phyloP scores from a whole-genome alignment of 2,329 filamentous ascomycete genomes.

The Macrophomina tecta region DNA sequence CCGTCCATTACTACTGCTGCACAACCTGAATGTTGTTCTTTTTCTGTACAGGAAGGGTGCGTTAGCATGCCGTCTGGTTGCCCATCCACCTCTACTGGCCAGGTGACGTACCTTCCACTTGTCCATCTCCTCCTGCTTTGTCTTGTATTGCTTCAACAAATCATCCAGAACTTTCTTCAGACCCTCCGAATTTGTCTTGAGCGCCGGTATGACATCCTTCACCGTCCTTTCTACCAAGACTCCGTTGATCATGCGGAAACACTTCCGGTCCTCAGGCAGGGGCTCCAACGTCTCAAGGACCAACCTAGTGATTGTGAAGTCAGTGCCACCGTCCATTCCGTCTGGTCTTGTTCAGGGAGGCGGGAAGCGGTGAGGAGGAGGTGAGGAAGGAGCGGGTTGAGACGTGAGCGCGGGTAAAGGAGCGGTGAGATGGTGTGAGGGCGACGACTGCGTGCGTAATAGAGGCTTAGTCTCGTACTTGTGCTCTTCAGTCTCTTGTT shows the following conservation, averaged over 20 bases:
- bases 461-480: slow-evolving; percentile 68
- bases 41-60: slow-evolving; percentile 61
- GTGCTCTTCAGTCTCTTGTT: slow-evolving; percentile 97
- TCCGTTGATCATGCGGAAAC: slow-evolving; percentile 98
- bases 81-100: background rate
- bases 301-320: slow-evolving; percentile 65
- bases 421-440: slow-evolving; percentile 36
- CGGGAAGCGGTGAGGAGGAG: slow-evolving; percentile 34
- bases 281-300: slow-evolving; percentile 91
- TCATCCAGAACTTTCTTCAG: slow-evolving; percentile 94
- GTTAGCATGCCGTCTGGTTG: slow-evolving; percentile 25
- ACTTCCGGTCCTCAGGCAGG: slow-evolving; percentile 85
- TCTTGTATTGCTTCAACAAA: slow-evolving; percentile 94
- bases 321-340: background rate
- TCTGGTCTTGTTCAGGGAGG: background rate
- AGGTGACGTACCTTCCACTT: slow-evolving; percentile 87
- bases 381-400: slow-evolving; percentile 26
- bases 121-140: slow-evolving; percentile 92
- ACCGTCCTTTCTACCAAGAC: slow-evolving; percentile 94
- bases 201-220: slow-evolving; percentile 85
- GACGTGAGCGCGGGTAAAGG: background rate
- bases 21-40: slow-evolving; percentile 90
- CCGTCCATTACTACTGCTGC: slow-evolving; percentile 73
- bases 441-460: slow-evolving; percentile 23
- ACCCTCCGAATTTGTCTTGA: slow-evolving; percentile 93